Percentiles rank a stretch among this genome's conserved stretches.
phyloP scores from a whole-genome alignment of 2,329 filamentous ascomycete genomes.

The Bertia moriformis region DNA sequence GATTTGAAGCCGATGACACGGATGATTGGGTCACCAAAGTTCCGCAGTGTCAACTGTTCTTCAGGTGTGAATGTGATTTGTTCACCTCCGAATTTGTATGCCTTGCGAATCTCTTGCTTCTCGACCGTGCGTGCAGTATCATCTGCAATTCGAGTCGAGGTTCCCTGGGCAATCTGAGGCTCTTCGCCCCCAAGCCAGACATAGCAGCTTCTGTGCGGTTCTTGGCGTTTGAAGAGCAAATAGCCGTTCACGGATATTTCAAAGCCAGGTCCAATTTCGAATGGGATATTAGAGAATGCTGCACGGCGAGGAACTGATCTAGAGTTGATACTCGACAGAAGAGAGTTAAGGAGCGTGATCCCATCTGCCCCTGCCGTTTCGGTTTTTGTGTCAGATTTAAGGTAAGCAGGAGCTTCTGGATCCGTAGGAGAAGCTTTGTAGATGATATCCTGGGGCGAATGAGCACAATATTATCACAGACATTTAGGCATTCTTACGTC shows the following conservation, averaged over 20 bases:
- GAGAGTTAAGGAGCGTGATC: slow-evolving; percentile 61
- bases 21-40: slow-evolving; percentile 71
- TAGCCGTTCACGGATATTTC: slow-evolving; percentile 88
- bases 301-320: slow-evolving; percentile 75
- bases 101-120: slow-evolving; percentile 71
- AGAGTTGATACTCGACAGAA: slow-evolving; percentile 79
- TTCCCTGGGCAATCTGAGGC: slow-evolving; percentile 62
- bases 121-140: slow-evolving; percentile 66
- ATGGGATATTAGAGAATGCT: slow-evolving; percentile 70
- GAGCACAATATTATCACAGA: background rate
- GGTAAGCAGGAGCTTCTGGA: slow-evolving; percentile 40
- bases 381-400: slow-evolving; percentile 39
- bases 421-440: slow-evolving; percentile 66
- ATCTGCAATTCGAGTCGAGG: slow-evolving; percentile 62
- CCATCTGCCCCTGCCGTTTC: slow-evolving; percentile 44
- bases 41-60: slow-evolving; percentile 62
- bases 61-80: slow-evolving; percentile 75
- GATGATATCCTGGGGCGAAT: slow-evolving; percentile 60
- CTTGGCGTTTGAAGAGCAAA: slow-evolving; percentile 73
- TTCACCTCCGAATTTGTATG: slow-evolving; percentile 90
- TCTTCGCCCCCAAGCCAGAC: slow-evolving; percentile 79
- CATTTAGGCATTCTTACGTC: slow-evolving; percentile 47
- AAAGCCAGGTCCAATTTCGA: slow-evolving; percentile 75
- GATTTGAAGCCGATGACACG: slow-evolving; percentile 91
- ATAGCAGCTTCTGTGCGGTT: slow-evolving; percentile 68